These are phyloP conservation scores for Populus trichocarpa DNA, from an alignment of 441 rosid genomes.

Conservation along the genomic window DNA sequence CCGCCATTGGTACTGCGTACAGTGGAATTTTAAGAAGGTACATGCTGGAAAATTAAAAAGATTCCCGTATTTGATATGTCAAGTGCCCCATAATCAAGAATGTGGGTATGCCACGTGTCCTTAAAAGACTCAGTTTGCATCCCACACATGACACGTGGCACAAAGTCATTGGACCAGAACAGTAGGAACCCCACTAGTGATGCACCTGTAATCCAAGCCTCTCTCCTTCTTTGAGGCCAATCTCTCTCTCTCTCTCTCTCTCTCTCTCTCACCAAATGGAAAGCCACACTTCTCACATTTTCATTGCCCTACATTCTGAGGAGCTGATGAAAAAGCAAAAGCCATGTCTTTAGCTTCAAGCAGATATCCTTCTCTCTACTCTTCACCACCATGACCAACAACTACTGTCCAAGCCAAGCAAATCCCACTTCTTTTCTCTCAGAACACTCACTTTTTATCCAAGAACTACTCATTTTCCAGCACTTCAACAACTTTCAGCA, in stretches of 20 bases:
- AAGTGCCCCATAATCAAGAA: background rate
- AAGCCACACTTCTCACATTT: background rate
- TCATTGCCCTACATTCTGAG: background rate
- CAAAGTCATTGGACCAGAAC: background rate
- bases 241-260: background rate
- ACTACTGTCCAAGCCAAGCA: conserved; percentile 30
- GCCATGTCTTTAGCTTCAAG: conserved; percentile 65
- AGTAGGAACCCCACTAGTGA: conserved; percentile 15
- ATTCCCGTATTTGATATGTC: background rate
- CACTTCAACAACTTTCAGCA: conserved; percentile 27
- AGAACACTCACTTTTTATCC: conserved; percentile 21
- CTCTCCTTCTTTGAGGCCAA: background rate
- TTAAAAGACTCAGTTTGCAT: background rate
- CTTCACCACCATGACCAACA: conserved; percentile 54
- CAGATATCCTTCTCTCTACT: conserved; percentile 49
- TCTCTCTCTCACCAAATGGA: background rate
- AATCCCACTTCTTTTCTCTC: conserved; percentile 32
- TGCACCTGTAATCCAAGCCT: conserved; percentile 10
- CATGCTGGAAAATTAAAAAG: background rate
- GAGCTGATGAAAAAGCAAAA: background rate
- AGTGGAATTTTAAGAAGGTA: too few species aligned
- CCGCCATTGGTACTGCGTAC: too few species aligned
- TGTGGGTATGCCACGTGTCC: background rate
- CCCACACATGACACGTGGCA: conserved; percentile 17
- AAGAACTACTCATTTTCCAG: conserved; percentile 29